These are phyloP conservation scores for Galerina marginata DNA, from an alignment of 768 basidiomycete species.

Conservation along the genomic window DNA sequence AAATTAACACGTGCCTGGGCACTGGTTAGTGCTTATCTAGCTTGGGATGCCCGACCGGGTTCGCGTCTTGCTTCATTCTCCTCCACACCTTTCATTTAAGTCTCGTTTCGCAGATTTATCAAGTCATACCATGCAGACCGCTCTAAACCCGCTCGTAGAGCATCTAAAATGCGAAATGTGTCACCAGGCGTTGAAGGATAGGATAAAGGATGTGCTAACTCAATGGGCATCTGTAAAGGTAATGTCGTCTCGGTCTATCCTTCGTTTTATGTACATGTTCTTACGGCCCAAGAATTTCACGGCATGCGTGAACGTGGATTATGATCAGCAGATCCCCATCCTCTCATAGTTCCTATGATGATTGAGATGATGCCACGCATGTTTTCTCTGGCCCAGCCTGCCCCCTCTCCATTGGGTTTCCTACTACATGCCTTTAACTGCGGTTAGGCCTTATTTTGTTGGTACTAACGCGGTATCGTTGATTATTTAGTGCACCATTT, in stretches of 20 bases:
- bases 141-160: conserved; percentile 53
- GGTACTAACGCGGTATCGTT: background rate
- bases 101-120: conserved; percentile 55
- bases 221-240: conserved; percentile 66
- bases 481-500: background rate
- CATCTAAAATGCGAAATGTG: conserved; percentile 54
- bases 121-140: conserved; percentile 49
- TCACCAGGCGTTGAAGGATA: conserved; percentile 43
- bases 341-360: background rate
- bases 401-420: background rate
- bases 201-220: conserved; percentile 51
- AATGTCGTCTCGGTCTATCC: conserved; percentile 3
- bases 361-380: background rate
- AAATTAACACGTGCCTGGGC: conserved; percentile 36
- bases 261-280: conserved; percentile 2
- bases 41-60: conserved; percentile 35
- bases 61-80: no score
- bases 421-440: no score
- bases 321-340: background rate
- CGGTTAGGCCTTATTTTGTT: background rate
- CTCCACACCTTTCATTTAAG: no score
- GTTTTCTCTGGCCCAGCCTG: background rate
- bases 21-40: conserved; percentile 29
- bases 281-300: conserved; percentile 19
- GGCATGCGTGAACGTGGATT: background rate